Evolutionary conservation across 2,329 filamentous ascomycete genomes (phyloP).

Genomic region (Seiridium unicorne): DNA sequence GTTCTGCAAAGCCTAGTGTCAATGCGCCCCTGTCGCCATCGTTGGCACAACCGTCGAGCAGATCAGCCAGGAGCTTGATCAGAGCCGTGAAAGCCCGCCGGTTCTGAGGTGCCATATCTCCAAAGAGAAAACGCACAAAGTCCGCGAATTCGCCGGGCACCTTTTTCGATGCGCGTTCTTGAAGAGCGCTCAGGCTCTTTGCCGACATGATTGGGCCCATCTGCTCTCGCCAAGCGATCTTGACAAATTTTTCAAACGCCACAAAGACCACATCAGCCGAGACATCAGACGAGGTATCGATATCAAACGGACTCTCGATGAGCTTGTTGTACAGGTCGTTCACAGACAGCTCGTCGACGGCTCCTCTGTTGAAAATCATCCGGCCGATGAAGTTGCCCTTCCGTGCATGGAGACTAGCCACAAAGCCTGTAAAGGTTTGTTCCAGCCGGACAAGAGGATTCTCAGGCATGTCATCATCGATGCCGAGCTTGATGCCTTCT

Average conservation of each 20-base stretch:
- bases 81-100: conserved; percentile 78
- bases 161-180: conserved; percentile 62
- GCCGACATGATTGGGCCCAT: conserved; percentile 82
- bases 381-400: conserved; percentile 85
- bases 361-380: conserved; percentile 66
- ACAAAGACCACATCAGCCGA: conserved; percentile 83
- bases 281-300: conserved; percentile 72
- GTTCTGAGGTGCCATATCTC: conserved; percentile 68
- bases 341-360: conserved; percentile 74
- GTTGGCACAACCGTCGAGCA: conserved; percentile 86
- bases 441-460: conserved; percentile 74
- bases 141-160: conserved; percentile 72
- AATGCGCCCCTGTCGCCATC: conserved; percentile 87
- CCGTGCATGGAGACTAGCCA: conserved; percentile 76
- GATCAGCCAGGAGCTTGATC: conserved; percentile 80
- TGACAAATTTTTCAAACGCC: conserved; percentile 90
- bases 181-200: conserved; percentile 70
- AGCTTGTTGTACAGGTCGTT: conserved; percentile 90
- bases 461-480: conserved; percentile 54
- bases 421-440: conserved; percentile 80
- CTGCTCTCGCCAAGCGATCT: conserved; percentile 82
- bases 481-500: conserved; percentile 37
- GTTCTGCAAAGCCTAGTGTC: conserved; percentile 84
- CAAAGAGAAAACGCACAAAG: conserved; percentile 63
- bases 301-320: conserved; percentile 77